Evolutionary conservation across 2,329 filamentous ascomycete species (phyloP).

Genomic region (Elsinoe perseae): DNA sequence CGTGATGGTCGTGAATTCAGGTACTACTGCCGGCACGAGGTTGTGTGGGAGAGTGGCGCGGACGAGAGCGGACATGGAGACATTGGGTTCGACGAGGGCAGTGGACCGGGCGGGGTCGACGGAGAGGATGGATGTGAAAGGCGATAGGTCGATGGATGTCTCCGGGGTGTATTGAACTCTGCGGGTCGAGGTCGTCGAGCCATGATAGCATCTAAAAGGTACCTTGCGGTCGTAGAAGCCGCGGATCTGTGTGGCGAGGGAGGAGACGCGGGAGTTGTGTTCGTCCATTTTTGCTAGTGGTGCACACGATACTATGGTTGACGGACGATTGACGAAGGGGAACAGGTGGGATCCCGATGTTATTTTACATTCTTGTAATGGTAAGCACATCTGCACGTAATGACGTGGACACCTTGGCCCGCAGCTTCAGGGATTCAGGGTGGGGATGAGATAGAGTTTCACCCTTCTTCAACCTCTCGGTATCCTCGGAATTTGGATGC

Average conservation of each 20-base stretch:
- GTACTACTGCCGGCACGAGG: constrained; percentile 57
- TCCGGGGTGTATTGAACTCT: constrained; percentile 35
- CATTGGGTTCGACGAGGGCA: constrained; percentile 58
- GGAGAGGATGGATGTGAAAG: constrained; percentile 40
- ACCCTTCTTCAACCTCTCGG: not conserved
- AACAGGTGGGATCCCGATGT: not conserved
- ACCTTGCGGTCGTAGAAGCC: constrained; percentile 40
- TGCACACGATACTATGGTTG: no score
- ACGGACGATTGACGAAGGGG: not conserved
- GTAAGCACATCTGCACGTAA: not conserved
- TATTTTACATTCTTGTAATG: not conserved
- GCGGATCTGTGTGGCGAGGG: constrained; percentile 34
- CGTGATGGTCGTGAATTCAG: constrained; percentile 65
- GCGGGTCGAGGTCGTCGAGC: constrained; percentile 47
- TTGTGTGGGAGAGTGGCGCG: constrained; percentile 48
- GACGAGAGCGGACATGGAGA: constrained; percentile 59
- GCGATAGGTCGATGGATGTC: constrained; percentile 42
- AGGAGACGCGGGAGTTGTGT: not conserved
- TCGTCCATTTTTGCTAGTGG: not conserved
- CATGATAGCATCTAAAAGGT: constrained; percentile 51
- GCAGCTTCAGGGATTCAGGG: not conserved
- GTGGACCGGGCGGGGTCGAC: constrained; percentile 38
- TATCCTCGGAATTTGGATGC: not conserved
- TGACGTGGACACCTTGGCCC: not conserved
- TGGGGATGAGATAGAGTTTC: not conserved